Base-by-base conservation (phyloP, 352 stramenopile genomes). In the Albugo candida region DNA sequence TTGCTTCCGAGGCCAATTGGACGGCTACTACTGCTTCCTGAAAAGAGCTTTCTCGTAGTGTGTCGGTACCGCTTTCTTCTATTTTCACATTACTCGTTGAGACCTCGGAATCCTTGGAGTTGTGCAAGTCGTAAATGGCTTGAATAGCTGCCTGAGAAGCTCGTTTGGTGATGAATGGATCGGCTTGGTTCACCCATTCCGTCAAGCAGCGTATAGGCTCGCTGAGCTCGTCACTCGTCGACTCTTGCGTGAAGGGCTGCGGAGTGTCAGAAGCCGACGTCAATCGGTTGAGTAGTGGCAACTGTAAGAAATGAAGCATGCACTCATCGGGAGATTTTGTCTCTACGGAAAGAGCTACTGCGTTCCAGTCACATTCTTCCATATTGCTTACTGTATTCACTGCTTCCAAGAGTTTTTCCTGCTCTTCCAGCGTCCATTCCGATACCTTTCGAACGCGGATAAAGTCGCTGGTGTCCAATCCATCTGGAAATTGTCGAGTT, bases 241-340 rank as follows among this genome's bases (percentile, higher is more conserved):
- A 14, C 0, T 24, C 36, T 11, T 13, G 4, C 1, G 24, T 17
- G 31, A 16, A 24, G 5, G 11, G 13, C 24, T 13, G 38, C 12
- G 19, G 16, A 24, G 1, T 5, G 14, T 54, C n/a, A 16, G 36
- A 3, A 10, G 47, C 14, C 24, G 24, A 31, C 8, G 24, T 31
- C 24, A 31, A 31, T 36, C 64, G 57, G 24, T 68, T 49, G 20
- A 83, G 53, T 43, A 89, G 54, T 11, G 73, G 70, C 45, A 83
- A 49, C 55, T 83, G 64, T 11, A 89, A 60, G 56, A 89, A 89
- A 34, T 80, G 73, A 42, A 83, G 47, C 49, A 89, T 54, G 44
- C 73, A 89, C 42, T 84, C 69, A n/a, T 84, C 64, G 2, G 73
- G 65, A 13, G 65, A 75, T 56, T 84, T 86, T 31, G 59, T 69